These are phyloP conservation scores for Astrephomene gubernaculifera DNA, from an alignment of 139 green algal genomes.

Conservation along the genomic window DNA sequence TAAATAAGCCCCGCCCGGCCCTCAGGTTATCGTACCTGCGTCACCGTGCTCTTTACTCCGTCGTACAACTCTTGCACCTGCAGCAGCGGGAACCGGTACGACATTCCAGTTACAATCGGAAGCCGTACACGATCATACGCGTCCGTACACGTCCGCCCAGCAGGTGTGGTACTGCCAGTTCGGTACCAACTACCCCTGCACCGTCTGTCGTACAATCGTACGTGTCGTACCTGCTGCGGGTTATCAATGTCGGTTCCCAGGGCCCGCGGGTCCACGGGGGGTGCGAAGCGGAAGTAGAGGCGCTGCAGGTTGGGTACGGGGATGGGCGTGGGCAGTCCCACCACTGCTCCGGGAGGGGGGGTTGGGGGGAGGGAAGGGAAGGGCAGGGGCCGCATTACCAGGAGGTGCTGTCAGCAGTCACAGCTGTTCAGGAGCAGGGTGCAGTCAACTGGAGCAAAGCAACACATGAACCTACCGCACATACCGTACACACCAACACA, in stretches of 20 bases:
- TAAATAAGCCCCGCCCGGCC: no score
- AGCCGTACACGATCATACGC: no score
- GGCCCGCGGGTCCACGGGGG: slow-evolving; percentile 57
- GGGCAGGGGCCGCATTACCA: background rate
- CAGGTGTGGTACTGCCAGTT: no score
- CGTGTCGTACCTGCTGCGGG: slow-evolving; percentile 29
- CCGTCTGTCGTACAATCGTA: background rate
- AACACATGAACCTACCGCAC: no score
- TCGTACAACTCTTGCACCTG: slow-evolving; percentile 55
- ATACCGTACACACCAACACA: no score
- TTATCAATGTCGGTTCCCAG: slow-evolving; percentile 43
- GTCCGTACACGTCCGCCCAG: no score
- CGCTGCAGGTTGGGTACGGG: slow-evolving; percentile 74
- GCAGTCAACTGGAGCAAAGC: no score
- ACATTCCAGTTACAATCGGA: no score
- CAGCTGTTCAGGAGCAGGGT: background rate
- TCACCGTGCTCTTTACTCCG: slow-evolving; percentile 39
- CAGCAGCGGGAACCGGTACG: background rate
- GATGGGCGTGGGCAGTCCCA: slow-evolving; percentile 64
- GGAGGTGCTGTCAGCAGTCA: no score
- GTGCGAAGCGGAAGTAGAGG: slow-evolving; percentile 76
- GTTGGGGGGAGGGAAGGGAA: background rate
- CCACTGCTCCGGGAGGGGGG: slow-evolving; percentile 1
- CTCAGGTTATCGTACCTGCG: slow-evolving; percentile 34
- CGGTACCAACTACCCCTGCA: no score